Conservation (phyloP, 2,329 filamentous ascomycete species). For the Aspergillus flavus region DNA sequence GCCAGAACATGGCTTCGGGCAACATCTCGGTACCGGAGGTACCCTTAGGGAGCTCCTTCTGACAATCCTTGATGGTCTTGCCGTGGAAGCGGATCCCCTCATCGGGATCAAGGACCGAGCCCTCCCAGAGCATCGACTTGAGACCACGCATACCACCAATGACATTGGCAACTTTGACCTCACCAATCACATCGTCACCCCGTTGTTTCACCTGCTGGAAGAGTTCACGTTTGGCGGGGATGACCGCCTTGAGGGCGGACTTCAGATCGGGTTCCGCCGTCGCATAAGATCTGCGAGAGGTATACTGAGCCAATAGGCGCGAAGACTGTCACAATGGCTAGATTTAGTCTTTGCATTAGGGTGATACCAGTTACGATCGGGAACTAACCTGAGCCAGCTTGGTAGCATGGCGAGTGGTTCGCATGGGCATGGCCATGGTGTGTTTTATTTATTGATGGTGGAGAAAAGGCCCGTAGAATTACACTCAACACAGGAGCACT, state of each 20-base stretch:
- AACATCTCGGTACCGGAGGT: conserved; percentile 91
- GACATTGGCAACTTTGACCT: conserved; percentile 91
- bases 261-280: conserved; percentile 87
- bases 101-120: conserved; percentile 92
- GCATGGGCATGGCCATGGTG: conserved; percentile 34
- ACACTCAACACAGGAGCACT: background rate
- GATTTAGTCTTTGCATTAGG: conserved; percentile 3
- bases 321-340: conserved; percentile 9
- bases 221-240: conserved; percentile 90
- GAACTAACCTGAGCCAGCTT: conserved; percentile 39
- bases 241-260: conserved; percentile 76
- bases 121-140: conserved; percentile 99
- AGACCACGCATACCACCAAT: conserved; percentile 96
- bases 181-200: conserved; percentile 78
- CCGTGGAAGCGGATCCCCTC: conserved; percentile 99
- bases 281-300: conserved; percentile 48
- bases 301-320: conserved; percentile 21
- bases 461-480: background rate
- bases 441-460: conserved; percentile 9
- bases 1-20: conserved; percentile 99
- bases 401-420: conserved; percentile 42
- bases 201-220: conserved; percentile 91
- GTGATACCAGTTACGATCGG: background rate
- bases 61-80: conserved; percentile 97
- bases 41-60: conserved; percentile 89